These are phyloP conservation scores for Rhizophora mangle DNA, from an alignment of 345 rosid genomes.

Conservation along the genomic window DNA sequence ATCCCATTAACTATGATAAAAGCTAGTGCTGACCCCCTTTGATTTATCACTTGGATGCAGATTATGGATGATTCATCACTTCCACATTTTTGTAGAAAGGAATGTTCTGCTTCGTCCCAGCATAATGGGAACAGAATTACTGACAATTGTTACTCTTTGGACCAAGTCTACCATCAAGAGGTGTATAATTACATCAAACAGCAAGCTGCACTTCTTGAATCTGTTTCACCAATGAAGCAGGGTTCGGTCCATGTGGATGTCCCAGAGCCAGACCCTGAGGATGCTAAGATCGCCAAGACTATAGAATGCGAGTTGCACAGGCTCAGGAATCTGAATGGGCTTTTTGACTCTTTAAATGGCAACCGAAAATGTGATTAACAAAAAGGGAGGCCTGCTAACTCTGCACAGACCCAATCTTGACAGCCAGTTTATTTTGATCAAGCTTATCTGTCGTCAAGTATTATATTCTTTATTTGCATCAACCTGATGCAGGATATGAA, in stretches of 20 bases:
- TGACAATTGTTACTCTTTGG: constrained; percentile 26
- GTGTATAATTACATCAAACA: constrained; percentile 24
- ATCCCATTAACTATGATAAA: not conserved
- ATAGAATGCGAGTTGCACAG: constrained; percentile 45
- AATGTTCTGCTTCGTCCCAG: constrained; percentile 51
- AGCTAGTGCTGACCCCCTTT: not conserved
- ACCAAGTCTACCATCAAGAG: constrained; percentile 30
- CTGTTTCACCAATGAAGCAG: constrained; percentile 21
- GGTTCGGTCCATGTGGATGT: constrained; percentile 28
- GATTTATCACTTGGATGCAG: constrained; percentile 14
- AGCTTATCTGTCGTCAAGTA: constrained; percentile 15
- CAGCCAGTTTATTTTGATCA: constrained; percentile 17
- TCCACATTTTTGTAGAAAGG: constrained; percentile 52
- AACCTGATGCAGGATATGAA: constrained; percentile 37
- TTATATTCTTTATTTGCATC: constrained; percentile 37
- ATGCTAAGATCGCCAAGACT: constrained; percentile 22
- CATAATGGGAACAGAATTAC: constrained; percentile 6
- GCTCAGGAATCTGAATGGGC: constrained; percentile 45
- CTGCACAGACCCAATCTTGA: constrained; percentile 11
- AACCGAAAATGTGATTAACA: constrained; percentile 22
- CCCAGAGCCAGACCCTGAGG: constrained; percentile 28
- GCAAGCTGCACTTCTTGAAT: constrained; percentile 23
- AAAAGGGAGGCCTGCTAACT: constrained; percentile 13
- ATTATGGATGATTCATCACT: constrained; percentile 31
- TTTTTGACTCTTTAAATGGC: constrained; percentile 30